A percentile compares a stretch with the other conserved stretches of the same genome.
These are phyloP conservation scores for Coniochaeta ligniaria DNA, from an alignment of 2,329 filamentous ascomycete species.

Conservation along the genomic window DNA sequence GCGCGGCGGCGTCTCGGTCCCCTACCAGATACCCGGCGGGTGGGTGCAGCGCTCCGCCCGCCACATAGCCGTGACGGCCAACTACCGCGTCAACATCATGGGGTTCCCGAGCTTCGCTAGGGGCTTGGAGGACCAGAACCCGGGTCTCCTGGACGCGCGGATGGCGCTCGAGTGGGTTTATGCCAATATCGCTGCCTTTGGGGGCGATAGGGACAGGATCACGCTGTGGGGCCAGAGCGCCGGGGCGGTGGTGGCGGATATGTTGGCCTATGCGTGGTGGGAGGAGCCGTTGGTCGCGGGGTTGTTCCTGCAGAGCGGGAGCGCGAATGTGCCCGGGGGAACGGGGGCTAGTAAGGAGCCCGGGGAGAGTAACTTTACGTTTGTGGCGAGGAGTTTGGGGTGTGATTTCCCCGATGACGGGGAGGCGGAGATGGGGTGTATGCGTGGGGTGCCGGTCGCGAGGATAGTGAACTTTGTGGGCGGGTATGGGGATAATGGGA, in stretches of 20 bases:
- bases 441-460: slow-evolving; percentile 23
- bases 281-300: slow-evolving; percentile 36
- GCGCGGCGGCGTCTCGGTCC: slow-evolving; percentile 33
- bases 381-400: slow-evolving; percentile 23
- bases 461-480: slow-evolving; percentile 24
- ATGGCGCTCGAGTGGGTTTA: slow-evolving; percentile 41
- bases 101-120: slow-evolving; percentile 22
- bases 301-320: slow-evolving; percentile 32
- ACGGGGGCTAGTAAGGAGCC: slow-evolving; percentile 17
- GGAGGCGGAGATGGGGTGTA: slow-evolving; percentile 25
- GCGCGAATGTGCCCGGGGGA: slow-evolving; percentile 18
- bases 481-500: slow-evolving; percentile 17
- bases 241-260: slow-evolving; percentile 30
- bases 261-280: slow-evolving; percentile 34
- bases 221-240: slow-evolving; percentile 40
- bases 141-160: slow-evolving; percentile 42
- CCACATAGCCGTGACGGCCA: slow-evolving; percentile 31
- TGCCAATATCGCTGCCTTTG: slow-evolving; percentile 39
- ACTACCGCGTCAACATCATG: slow-evolving; percentile 29
- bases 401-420: slow-evolving; percentile 19
- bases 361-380: slow-evolving; percentile 24
- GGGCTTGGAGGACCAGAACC: slow-evolving; percentile 27
- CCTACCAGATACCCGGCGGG: slow-evolving; percentile 35
- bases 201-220: slow-evolving; percentile 34
- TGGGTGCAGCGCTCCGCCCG: slow-evolving; percentile 32